Base-by-base conservation (phyloP, 2,329 filamentous ascomycete species). In the Penicillium sumatraense region DNA sequence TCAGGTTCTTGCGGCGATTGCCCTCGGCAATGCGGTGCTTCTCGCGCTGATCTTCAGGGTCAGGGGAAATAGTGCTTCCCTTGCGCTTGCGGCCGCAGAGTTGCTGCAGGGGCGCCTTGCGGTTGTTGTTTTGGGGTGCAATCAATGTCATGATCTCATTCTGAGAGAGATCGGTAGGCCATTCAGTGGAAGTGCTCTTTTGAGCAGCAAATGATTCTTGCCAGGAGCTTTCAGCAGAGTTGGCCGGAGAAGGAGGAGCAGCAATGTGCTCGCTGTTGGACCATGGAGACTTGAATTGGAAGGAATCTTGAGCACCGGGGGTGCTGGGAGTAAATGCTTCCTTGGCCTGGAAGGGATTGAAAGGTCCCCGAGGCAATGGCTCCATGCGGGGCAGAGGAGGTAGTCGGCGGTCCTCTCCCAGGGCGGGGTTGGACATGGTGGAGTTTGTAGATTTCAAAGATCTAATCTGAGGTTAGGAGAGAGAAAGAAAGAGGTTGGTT, bases 11-110 rank as follows among this genome's bases (percentile, higher is more conserved):
- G 20, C 73, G 71, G 18, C 73, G 67, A 54, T 75, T 75, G 27
- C 72, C 72, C 60, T 75, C 73, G 6, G 73, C 73, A 26, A 75
- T 72, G 21, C 73, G 71, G 58, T 75, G 73, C 63, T 74, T 75
- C 57, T 75, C 72, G 7, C 72, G 66, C 62, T 75, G 72, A 42
- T 74, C 72, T 55, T 74, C 72, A 14, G 59, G 60, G 29, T 74
- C 72, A 7, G 55, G 58, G 7, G 70, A 68, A 44, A 66, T 58
- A 46, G 65, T 48, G 52, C 69, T 72, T 21, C 67, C 66, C 61
- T 75, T 75, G 51, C 73, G 72, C 65, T 75, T 75, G 10, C 72
- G 70, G 29, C 72, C 72, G 52, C 72, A 75, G 7, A 74, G 60
- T 49, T 75, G 72, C 62, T 75, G 73, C 23, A 75, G 60, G 18